Conservation (phyloP, 2,329 filamentous ascomycete genomes). For the Arachnopeziza araneosa region DNA sequence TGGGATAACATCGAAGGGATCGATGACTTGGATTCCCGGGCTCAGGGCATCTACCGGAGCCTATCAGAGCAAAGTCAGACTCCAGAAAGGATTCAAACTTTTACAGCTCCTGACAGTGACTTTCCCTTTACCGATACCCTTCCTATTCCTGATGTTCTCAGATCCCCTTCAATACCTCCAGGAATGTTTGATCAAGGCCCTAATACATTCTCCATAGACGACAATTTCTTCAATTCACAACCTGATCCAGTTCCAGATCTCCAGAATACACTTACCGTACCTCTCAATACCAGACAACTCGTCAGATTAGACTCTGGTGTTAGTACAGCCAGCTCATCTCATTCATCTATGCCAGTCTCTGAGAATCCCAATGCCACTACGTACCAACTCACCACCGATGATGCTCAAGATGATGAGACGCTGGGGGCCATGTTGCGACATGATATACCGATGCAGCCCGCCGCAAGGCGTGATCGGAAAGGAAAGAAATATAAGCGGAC, state of each 20-base stretch:
- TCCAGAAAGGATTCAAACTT: not conserved
- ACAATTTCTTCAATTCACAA: not conserved
- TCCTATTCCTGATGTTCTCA: not conserved
- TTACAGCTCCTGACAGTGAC: not conserved
- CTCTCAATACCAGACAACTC: not conserved
- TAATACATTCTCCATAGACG: not conserved
- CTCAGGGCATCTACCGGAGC: not conserved
- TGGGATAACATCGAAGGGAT: not conserved
- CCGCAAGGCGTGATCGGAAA: not conserved
- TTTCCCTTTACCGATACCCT: not conserved
- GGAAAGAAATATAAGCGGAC: not conserved
- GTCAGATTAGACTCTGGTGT: not conserved
- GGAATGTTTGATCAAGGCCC: not conserved
- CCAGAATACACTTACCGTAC: not conserved
- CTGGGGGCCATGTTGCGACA: not conserved
- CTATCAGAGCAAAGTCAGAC: not conserved
- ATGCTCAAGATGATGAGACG: not conserved
- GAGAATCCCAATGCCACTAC: not conserved
- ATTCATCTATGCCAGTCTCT: not conserved
- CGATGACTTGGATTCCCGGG: not conserved
- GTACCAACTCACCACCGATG: not conserved
- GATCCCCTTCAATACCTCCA: not conserved
- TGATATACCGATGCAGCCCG: not conserved
- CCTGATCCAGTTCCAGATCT: not conserved
- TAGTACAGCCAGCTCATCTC: not conserved